Evolutionary conservation across 2,329 filamentous ascomycete species (phyloP), one percentile per base, ranked within the genome.

Genomic region (Xylariaceae sp.): DNA sequence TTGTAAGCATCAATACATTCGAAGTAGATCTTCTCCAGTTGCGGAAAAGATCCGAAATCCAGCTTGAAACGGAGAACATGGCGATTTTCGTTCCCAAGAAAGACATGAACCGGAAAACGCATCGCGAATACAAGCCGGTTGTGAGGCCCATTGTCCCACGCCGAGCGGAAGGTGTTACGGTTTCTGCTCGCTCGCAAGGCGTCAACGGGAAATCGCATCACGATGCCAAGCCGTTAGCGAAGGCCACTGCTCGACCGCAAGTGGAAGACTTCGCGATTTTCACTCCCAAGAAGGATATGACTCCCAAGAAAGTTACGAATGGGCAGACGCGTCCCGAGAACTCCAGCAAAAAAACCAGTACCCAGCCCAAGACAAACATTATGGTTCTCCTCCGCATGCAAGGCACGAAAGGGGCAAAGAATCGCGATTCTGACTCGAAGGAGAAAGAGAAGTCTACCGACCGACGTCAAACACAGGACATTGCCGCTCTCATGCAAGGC

Each of bases 11-110:
- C 16, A 63, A 66, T 45, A 76, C 72, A 0, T 60, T 75, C 10
- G 74, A 76, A 53, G 72, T 72, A n/a, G 68, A 73, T 52, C 66
- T 72, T 0, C 61, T 68, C 54, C 71, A 63, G 65, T 68, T 54
- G 12, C 57, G 59, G 16, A 57, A 52, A 32, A 49, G 10, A 26
- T 49, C 47, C 21, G 16, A 40, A 12, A 47, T 59, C 26, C 47
- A 21, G 10, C 26, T 49, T 7, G 13, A 32, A 32, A 6, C 16
- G 21, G 16, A 32, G 4, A 44, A 47, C 15, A 21, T 43, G 5
- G 44, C 34, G 16, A n/a, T 15, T 10, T 47, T 56, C 36, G 45
- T 54, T 10, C 45, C 53, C 34, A 34, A 40, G 53, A 22, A 21
- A 10, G 32, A 12, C 29, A 34, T 36, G 48, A 22, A 41, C n/a